Evolutionary conservation across 176 grass and related monocot genomes (phyloP).

Genomic region (Neostapfia colusana): DNA sequence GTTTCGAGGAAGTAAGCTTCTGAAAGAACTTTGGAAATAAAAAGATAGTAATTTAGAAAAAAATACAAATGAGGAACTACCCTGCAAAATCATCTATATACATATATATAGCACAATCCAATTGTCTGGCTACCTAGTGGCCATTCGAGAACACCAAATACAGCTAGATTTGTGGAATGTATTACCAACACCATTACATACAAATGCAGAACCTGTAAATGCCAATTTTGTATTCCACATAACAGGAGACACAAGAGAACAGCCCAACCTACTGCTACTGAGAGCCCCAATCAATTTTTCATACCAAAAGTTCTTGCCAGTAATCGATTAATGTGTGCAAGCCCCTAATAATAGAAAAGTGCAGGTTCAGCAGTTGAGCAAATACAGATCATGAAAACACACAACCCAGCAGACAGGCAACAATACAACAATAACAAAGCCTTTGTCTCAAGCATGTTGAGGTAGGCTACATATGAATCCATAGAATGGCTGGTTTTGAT

Average conservation of each 20-base stretch:
- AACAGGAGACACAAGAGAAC: neutral
- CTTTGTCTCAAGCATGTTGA: too few species aligned
- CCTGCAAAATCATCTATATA: neutral
- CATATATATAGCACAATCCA: neutral
- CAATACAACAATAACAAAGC: too few species aligned
- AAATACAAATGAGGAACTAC: slow-evolving; percentile 6
- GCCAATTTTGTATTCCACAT: neutral
- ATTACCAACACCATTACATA: slow-evolving; percentile 9
- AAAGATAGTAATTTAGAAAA: neutral
- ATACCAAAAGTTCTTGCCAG: neutral
- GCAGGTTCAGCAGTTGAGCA: neutral
- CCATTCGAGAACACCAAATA: neutral
- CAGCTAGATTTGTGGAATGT: neutral
- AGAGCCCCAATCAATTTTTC: neutral
- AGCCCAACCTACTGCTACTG: neutral
- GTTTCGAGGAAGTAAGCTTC: slow-evolving; percentile 32
- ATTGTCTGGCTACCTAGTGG: neutral
- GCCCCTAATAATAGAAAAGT: neutral
- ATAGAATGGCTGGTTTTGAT: too few species aligned
- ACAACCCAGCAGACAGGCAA: neutral
- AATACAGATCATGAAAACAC: slow-evolving; percentile 6
- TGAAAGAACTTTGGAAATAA: neutral
- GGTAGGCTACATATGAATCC: too few species aligned
- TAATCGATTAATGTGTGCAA: neutral
- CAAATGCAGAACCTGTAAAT: slow-evolving; percentile 18